Evolutionary conservation across 2,329 filamentous ascomycete genomes (phyloP).

Genomic region (Trichoderma polysporum): DNA sequence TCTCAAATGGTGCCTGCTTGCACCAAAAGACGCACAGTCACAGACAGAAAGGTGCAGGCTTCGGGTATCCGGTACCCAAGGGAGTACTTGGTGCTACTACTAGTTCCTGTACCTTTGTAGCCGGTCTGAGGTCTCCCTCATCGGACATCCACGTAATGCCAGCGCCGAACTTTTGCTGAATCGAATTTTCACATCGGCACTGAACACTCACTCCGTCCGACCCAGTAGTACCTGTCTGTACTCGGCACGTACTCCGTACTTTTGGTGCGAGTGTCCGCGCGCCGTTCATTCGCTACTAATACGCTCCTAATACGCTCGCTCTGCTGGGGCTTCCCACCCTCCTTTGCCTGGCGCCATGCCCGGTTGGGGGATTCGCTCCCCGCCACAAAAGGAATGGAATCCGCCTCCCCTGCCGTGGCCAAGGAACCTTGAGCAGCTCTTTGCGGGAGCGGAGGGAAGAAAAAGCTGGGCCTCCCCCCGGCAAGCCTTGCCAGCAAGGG

Average conservation of each 20-base stretch:
- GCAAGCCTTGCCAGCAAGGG: neutral
- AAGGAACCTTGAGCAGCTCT: neutral
- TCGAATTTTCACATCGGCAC: neutral
- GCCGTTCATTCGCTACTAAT: constrained; percentile 12
- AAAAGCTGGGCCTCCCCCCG: neutral
- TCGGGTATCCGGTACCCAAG: neutral
- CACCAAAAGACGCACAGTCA: neutral
- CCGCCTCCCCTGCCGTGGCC: constrained; percentile 4
- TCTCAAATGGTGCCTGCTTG: neutral
- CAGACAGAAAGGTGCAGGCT: neutral
- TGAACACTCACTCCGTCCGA: neutral
- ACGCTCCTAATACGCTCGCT: no score
- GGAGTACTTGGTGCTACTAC: no score
- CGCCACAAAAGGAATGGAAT: constrained; percentile 20
- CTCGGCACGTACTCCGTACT: neutral
- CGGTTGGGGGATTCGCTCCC: constrained; percentile 19
- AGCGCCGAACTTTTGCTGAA: neutral
- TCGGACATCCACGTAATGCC: neutral
- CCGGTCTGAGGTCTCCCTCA: no score
- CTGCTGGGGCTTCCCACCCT: constrained; percentile 19
- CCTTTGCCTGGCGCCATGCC: constrained; percentile 20
- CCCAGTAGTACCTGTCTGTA: neutral
- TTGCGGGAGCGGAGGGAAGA: neutral
- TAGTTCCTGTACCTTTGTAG: neutral
- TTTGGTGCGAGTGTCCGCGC: neutral